A percentile compares a stretch with the other conserved stretches of the same genome.
These are phyloP conservation scores for Pseudocohnilembus persalinus DNA, from an alignment of 169 alveolate genomes.

Conservation along the genomic window DNA sequence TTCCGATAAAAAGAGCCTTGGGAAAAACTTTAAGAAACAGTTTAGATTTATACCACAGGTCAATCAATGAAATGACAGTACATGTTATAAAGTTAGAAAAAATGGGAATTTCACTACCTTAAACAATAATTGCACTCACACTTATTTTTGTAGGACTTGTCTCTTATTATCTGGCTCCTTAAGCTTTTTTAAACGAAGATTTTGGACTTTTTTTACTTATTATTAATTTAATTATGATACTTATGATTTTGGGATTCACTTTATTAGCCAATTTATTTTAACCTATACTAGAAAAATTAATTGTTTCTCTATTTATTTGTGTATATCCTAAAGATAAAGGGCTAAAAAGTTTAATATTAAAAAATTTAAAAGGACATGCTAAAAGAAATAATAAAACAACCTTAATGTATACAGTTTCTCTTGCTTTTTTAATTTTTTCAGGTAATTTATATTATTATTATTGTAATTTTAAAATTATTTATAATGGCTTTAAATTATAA, in stretches of 20 bases:
- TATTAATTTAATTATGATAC: slow-evolving; percentile 67
- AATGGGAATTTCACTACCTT: slow-evolving; percentile 77
- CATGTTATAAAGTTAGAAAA: slow-evolving; percentile 74
- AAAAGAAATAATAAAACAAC: slow-evolving; percentile 83
- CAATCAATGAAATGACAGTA: slow-evolving; percentile 67
- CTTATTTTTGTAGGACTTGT: slow-evolving; percentile 70
- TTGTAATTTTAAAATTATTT: too few species aligned
- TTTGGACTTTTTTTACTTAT: slow-evolving; percentile 66
- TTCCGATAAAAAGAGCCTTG: slow-evolving; percentile 81
- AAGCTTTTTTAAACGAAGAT: slow-evolving; percentile 64
- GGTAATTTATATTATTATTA: too few species aligned
- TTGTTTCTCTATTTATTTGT: slow-evolving; percentile 45
- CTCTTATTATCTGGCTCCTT: slow-evolving; percentile 83
- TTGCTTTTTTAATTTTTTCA: slow-evolving; percentile 80
- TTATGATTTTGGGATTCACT: slow-evolving; percentile 80
- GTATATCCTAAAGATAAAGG: slow-evolving; percentile 59
- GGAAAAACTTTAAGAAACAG: slow-evolving; percentile 77
- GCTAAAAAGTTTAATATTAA: slow-evolving; percentile 61
- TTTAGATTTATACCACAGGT: slow-evolving; percentile 76
- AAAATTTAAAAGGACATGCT: slow-evolving; percentile 79
- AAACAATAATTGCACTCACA: slow-evolving; percentile 57
- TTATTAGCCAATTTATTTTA: slow-evolving; percentile 60
- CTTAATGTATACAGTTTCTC: slow-evolving; percentile 79
- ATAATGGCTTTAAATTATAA: too few species aligned
- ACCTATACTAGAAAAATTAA: slow-evolving; percentile 58